Percentiles rank a stretch among this genome's conserved stretches.
Evolutionary conservation across 305 asterid species (phyloP).

Genomic region (Fraxinus albicans): DNA sequence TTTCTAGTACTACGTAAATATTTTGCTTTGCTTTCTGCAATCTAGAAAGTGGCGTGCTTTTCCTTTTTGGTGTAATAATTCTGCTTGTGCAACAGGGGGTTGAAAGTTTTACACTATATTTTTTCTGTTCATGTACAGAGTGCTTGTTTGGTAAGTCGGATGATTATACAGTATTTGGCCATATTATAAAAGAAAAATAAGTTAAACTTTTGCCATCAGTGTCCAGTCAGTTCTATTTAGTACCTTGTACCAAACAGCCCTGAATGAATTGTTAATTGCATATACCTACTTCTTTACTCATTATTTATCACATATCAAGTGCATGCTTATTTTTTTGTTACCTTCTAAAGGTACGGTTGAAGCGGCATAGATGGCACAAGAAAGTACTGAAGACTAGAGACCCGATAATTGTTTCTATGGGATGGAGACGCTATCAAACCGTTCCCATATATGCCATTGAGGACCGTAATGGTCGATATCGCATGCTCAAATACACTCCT

Average conservation of each 20-base stretch:
- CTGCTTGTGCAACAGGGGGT: background rate
- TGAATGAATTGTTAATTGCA: background rate
- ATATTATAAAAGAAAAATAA: background rate
- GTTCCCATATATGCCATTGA: constrained; percentile 90
- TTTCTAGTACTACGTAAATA: background rate
- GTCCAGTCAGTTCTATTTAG: background rate
- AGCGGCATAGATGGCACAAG: constrained; percentile 98
- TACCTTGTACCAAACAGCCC: background rate
- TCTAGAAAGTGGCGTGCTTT: background rate
- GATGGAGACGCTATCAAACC: constrained; percentile 99
- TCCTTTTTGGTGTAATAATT: background rate
- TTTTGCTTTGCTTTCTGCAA: background rate
- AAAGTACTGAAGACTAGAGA: constrained; percentile 95
- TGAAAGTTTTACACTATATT: background rate
- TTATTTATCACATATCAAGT: background rate
- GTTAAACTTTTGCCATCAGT: background rate
- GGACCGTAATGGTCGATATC: constrained; percentile 91
- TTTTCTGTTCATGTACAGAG: background rate
- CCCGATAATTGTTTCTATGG: constrained; percentile 93
- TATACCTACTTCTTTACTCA: background rate
- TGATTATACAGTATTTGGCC: background rate
- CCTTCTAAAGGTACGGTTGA: constrained; percentile 64
- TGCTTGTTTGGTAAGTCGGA: background rate
- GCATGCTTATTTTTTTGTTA: constrained; percentile 12
- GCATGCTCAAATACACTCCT: constrained; percentile 98